phyloP scores from a whole-genome alignment of 192 early-diverging fungal species.

The Backusella morwellensis region DNA sequence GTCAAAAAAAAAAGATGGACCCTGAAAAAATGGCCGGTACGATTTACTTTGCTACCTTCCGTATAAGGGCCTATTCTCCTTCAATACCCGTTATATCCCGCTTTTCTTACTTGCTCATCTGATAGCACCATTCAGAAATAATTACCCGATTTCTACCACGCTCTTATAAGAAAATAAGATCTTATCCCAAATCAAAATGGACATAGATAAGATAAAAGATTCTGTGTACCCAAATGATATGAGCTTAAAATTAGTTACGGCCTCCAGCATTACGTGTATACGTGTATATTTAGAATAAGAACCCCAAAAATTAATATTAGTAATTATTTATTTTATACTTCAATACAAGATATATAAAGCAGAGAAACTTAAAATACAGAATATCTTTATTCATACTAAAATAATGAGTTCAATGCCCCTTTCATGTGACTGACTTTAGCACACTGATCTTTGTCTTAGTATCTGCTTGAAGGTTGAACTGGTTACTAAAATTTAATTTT shows the following conservation, averaged over 20 bases:
- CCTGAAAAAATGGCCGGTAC: not conserved
- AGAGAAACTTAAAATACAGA: not conserved
- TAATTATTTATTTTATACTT: not conserved
- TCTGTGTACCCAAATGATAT: not conserved
- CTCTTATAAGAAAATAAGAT: not conserved
- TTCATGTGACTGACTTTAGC: not conserved
- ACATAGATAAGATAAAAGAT: not conserved
- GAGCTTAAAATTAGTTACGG: not conserved
- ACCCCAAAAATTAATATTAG: not conserved
- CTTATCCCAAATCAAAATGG: not conserved
- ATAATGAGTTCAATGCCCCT: not conserved
- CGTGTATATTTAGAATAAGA: not conserved
- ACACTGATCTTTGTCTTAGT: not conserved
- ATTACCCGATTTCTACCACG: constrained; percentile 6
- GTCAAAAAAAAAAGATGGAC: constrained; percentile 5
- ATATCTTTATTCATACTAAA: not conserved
- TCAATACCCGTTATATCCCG: constrained; percentile 9
- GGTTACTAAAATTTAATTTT: not conserved
- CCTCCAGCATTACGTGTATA: not conserved
- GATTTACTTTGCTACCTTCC: not conserved
- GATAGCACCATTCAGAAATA: not conserved
- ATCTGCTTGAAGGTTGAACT: not conserved
- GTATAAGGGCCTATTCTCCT: not conserved
- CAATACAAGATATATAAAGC: not conserved
- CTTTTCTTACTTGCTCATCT: not conserved